phyloP scores from a whole-genome alignment of 2,329 filamentous ascomycete genomes.

The Colletotrichum truncatum region DNA sequence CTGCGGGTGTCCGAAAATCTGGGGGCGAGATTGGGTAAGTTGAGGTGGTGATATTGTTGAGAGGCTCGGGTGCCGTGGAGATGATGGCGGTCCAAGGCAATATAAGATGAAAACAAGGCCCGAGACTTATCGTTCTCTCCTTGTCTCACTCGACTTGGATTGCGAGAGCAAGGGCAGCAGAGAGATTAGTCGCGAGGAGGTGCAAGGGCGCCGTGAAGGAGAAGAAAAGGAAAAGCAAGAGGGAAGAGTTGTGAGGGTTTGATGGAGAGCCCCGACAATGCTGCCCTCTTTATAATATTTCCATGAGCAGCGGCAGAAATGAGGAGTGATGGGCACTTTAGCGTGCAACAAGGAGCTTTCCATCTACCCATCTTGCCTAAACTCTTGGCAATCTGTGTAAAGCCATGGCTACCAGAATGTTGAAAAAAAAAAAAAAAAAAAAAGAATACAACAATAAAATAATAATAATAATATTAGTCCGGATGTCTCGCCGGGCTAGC shows the following conservation, averaged over 20 bases:
- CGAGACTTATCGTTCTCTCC: neutral
- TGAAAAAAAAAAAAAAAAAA: neutral
- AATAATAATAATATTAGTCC: neutral
- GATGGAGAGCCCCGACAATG: neutral
- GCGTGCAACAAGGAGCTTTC: neutral
- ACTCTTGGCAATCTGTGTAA: conserved; percentile 14
- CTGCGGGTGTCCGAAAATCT: neutral
- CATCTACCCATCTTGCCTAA: neutral
- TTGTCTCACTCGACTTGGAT: neutral
- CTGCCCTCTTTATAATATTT: conserved; percentile 16
- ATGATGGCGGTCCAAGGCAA: neutral
- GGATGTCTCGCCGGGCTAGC: conserved; percentile 3
- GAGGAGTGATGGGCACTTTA: neutral
- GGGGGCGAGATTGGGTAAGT: neutral
- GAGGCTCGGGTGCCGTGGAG: neutral
- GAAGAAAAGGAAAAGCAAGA: neutral
- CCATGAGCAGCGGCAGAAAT: neutral
- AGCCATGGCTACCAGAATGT: neutral
- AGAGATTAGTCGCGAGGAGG: too few species aligned
- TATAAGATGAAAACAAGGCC: neutral
- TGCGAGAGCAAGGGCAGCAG: conserved; percentile 6
- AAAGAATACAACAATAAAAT: neutral
- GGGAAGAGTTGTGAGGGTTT: neutral
- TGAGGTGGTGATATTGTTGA: neutral
- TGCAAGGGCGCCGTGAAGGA: neutral